These are phyloP conservation scores for Entophlyctis luteolus DNA, from an alignment of 192 early-diverging fungal genomes.

Conservation along the genomic window DNA sequence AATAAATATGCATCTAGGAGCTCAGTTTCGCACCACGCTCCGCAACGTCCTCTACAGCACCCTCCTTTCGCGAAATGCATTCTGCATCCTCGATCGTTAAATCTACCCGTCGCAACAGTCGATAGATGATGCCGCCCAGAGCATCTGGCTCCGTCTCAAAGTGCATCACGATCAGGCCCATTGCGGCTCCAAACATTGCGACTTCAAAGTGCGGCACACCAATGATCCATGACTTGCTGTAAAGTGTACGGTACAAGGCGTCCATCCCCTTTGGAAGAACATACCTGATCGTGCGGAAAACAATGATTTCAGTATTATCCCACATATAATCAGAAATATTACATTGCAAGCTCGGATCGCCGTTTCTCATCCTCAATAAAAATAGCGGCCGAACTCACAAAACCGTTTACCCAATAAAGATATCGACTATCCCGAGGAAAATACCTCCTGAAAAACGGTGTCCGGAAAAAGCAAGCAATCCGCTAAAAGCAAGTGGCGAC, in stretches of 20 bases:
- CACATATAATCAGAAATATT: neutral
- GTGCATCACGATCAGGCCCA: constrained; percentile 65
- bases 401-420: constrained; percentile 62
- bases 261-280: constrained; percentile 70
- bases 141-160: constrained; percentile 46
- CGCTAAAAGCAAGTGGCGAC: neutral
- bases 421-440: constrained; percentile 53
- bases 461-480: constrained; percentile 64
- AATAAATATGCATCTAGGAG: too few species aligned
- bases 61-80: neutral
- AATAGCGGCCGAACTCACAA: constrained; percentile 58
- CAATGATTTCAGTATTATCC: neutral
- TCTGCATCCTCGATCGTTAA: constrained; percentile 22
- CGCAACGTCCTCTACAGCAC: neutral
- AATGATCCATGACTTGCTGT: constrained; percentile 57
- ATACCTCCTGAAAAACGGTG: constrained; percentile 33
- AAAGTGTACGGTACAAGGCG: constrained; percentile 63
- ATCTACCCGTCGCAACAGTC: constrained; percentile 37
- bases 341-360: constrained; percentile 72
- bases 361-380: constrained; percentile 68
- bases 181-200: constrained; percentile 55
- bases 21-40: too few species aligned
- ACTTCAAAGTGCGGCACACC: constrained; percentile 65
- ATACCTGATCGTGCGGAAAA: constrained; percentile 29
- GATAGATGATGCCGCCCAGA: constrained; percentile 42